Evolutionary conservation across 768 basidiomycete species (phyloP).

Genomic region (Boletus fagicola): DNA sequence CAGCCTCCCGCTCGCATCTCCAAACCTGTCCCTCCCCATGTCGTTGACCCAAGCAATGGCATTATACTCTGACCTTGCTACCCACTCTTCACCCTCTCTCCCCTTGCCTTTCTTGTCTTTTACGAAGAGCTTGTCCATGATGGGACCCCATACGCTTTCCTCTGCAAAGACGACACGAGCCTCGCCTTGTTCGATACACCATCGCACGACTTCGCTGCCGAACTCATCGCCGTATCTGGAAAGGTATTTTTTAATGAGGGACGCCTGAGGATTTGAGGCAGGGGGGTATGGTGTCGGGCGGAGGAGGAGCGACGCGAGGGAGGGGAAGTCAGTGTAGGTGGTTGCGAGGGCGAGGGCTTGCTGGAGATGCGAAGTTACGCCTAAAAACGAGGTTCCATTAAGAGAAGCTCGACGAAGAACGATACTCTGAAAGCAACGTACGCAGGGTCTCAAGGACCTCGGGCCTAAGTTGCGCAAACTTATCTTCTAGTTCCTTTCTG

Average conservation of each 20-base stretch:
- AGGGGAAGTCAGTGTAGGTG: slow-evolving; percentile 80
- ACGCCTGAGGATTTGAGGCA: slow-evolving; percentile 59
- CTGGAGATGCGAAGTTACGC: slow-evolving; percentile 59
- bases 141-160: slow-evolving; percentile 55
- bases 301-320: slow-evolving; percentile 82
- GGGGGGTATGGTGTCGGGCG: slow-evolving; percentile 61
- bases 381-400: slow-evolving; percentile 36
- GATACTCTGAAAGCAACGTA: slow-evolving; percentile 37
- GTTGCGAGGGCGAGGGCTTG: slow-evolving; percentile 84
- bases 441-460: slow-evolving; percentile 79
- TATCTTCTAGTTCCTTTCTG: slow-evolving; percentile 56
- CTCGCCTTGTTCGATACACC: slow-evolving; percentile 91
- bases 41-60: slow-evolving; percentile 87
- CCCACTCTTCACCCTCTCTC: slow-evolving; percentile 35
- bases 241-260: slow-evolving; percentile 68
- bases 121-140: slow-evolving; percentile 71
- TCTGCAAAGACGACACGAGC: slow-evolving; percentile 79
- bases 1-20: slow-evolving; percentile 61
- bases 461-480: slow-evolving; percentile 70
- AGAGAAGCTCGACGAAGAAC: neutral
- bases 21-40: slow-evolving; percentile 65
- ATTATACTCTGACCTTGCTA: slow-evolving; percentile 44
- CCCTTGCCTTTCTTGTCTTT: slow-evolving; percentile 25
- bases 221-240: slow-evolving; percentile 80
- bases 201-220: slow-evolving; percentile 84